Conservation (phyloP, 257 asterid species). For the Solanum chilense region DNA sequence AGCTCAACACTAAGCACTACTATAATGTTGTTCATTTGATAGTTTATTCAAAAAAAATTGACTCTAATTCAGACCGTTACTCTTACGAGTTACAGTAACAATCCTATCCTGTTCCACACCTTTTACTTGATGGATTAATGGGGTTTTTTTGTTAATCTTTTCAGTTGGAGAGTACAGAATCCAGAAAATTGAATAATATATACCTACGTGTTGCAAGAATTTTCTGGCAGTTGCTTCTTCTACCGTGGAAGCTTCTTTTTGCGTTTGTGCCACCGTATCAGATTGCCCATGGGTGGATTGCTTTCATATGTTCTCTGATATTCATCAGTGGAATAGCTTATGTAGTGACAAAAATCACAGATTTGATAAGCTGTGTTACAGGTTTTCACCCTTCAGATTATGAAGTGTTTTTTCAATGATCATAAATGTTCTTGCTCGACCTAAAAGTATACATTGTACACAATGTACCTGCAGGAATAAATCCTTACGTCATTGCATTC, state of each 20-base stretch:
- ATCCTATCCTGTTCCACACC: not conserved
- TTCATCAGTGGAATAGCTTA: conserved; percentile 88
- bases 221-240: conserved; percentile 52
- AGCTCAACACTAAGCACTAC: not conserved
- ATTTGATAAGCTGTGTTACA: conserved; percentile 79
- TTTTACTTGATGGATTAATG: not conserved
- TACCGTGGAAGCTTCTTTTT: conserved; percentile 79
- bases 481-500: conserved; percentile 64
- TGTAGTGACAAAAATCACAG: conserved; percentile 69
- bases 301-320: conserved; percentile 58
- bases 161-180: conserved; percentile 57
- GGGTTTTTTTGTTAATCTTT: not conserved
- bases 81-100: not conserved
- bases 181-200: conserved; percentile 31
- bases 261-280: conserved; percentile 89
- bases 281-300: conserved; percentile 92
- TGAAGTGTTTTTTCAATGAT: not conserved
- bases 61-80: not conserved
- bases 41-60: not conserved
- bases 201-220: conserved; percentile 29
- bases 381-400: conserved; percentile 22
- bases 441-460: not conserved
- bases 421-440: not conserved
- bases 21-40: not conserved
- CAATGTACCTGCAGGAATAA: conserved; percentile 44